phyloP scores from a whole-genome alignment of 164 flowering plant species.

The Nymphaea thermarum region DNA sequence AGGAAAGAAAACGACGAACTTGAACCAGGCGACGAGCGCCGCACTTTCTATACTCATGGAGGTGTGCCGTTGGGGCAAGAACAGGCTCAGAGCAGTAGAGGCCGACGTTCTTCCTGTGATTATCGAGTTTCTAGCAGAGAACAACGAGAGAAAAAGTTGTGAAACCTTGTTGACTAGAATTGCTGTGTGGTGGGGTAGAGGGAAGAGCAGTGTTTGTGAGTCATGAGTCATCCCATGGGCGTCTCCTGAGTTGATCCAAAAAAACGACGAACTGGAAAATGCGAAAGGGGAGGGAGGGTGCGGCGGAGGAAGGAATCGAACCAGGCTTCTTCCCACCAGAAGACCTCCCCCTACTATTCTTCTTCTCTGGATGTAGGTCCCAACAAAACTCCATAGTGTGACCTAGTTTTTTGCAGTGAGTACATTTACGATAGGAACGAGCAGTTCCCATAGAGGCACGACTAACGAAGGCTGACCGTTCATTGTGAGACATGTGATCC shows the following conservation, averaged over 20 bases:
- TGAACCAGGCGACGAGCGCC: constrained; percentile 35
- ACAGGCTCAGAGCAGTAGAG: constrained; percentile 45
- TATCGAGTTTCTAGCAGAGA: constrained; percentile 42
- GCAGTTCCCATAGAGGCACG: too few species aligned
- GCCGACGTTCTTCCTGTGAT: constrained; percentile 43
- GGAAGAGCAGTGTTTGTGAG: constrained; percentile 59
- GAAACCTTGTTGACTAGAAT: constrained; percentile 45
- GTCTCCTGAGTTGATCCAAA: constrained; percentile 30
- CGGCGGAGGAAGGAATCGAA: too few species aligned
- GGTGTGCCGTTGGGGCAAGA: constrained; percentile 40
- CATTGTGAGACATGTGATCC: too few species aligned
- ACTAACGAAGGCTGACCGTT: too few species aligned
- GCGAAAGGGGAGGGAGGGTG: too few species aligned
- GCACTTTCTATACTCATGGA: constrained; percentile 28
- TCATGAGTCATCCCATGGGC: constrained; percentile 51
- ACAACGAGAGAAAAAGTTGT: constrained; percentile 19
- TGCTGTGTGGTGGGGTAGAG: constrained; percentile 52
- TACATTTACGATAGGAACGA: too few species aligned
- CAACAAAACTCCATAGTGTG: too few species aligned
- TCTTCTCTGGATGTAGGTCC: too few species aligned
- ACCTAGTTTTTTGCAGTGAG: too few species aligned
- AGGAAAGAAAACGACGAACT: too few species aligned
- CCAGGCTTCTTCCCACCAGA: too few species aligned
- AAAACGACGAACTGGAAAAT: constrained; percentile 7
- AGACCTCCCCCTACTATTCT: too few species aligned